phyloP scores from a whole-genome alignment of 2,329 filamentous ascomycete species.

The Xylaria sp. region DNA sequence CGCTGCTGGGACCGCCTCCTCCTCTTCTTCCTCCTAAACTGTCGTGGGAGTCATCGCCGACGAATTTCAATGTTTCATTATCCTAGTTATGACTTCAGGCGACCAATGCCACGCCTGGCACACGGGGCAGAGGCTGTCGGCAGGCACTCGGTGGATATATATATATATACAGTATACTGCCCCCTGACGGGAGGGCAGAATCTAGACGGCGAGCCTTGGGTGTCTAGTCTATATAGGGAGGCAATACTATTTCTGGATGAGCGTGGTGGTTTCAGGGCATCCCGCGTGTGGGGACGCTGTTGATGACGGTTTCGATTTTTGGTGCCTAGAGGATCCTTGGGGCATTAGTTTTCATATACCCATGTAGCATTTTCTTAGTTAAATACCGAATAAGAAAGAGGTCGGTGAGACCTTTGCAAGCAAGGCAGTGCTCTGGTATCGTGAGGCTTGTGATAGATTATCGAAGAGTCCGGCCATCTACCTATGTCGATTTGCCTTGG shows the following conservation, averaged over 20 bases:
- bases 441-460: slow-evolving; percentile 1
- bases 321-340: slow-evolving; percentile 4
- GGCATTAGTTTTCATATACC: slow-evolving; percentile 33
- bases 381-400: slow-evolving; percentile 6
- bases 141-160: slow-evolving; percentile 1
- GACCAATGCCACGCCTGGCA: neutral
- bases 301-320: slow-evolving; percentile 8
- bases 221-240: neutral
- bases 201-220: neutral
- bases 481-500: neutral
- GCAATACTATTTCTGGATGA: slow-evolving; percentile 1
- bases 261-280: neutral
- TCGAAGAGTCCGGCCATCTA: neutral
- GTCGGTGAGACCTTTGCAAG: slow-evolving; percentile 2
- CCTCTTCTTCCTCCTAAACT: slow-evolving; percentile 25
- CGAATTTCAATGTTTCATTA: neutral
- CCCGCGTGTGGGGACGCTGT: neutral
- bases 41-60: neutral
- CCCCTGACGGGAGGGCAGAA: slow-evolving; percentile 12
- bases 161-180: slow-evolving; percentile 3
- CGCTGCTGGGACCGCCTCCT: slow-evolving; percentile 14
- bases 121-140: neutral
- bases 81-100: slow-evolving; percentile 2
- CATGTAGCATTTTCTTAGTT: slow-evolving; percentile 23
- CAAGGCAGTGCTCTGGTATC: neutral